These are phyloP conservation scores for Pleurotus sapidus DNA, from an alignment of 768 basidiomycete genomes.

Conservation along the genomic window DNA sequence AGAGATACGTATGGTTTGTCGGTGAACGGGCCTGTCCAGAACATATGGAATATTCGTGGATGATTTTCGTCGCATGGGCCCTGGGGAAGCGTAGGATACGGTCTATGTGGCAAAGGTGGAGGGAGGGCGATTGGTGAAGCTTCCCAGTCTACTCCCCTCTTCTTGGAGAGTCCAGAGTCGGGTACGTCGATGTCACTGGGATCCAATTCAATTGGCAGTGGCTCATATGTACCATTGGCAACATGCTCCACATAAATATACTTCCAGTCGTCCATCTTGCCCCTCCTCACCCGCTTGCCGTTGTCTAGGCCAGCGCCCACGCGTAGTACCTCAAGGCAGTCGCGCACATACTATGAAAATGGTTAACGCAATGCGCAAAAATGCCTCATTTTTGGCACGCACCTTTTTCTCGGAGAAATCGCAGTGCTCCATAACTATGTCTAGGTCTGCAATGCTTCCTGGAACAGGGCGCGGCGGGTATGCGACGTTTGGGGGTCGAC, in stretches of 20 bases:
- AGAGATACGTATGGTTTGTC: slow-evolving; percentile 98
- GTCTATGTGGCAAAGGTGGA: slow-evolving; percentile 47
- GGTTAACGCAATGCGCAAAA: slow-evolving; percentile 9
- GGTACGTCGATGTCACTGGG: slow-evolving; percentile 36
- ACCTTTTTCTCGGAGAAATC: slow-evolving; percentile 85
- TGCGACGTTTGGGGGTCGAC: slow-evolving; percentile 58
- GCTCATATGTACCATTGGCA: slow-evolving; percentile 17
- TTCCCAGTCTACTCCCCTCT: slow-evolving; percentile 64
- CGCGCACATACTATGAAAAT: slow-evolving; percentile 82
- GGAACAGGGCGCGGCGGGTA: slow-evolving; percentile 88
- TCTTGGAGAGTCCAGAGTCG: slow-evolving; percentile 54
- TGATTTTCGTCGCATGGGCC: slow-evolving; percentile 78
- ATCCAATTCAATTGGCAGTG: slow-evolving; percentile 28
- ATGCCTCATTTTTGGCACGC: slow-evolving; percentile 9
- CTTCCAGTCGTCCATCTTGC: slow-evolving; percentile 78
- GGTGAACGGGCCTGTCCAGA: slow-evolving; percentile 98
- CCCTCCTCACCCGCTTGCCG: slow-evolving; percentile 69
- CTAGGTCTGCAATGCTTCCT: slow-evolving; percentile 86
- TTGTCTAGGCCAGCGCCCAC: slow-evolving; percentile 88
- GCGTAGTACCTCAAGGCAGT: slow-evolving; percentile 94
- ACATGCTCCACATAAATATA: slow-evolving; percentile 79
- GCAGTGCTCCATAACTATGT: slow-evolving; percentile 88
- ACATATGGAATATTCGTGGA: slow-evolving; percentile 95
- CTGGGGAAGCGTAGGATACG: slow-evolving; percentile 51
- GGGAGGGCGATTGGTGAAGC: slow-evolving; percentile 43